phyloP scores from a whole-genome alignment of 2,329 filamentous ascomycete species.

The Phaeosphaeriaceae sp. region DNA sequence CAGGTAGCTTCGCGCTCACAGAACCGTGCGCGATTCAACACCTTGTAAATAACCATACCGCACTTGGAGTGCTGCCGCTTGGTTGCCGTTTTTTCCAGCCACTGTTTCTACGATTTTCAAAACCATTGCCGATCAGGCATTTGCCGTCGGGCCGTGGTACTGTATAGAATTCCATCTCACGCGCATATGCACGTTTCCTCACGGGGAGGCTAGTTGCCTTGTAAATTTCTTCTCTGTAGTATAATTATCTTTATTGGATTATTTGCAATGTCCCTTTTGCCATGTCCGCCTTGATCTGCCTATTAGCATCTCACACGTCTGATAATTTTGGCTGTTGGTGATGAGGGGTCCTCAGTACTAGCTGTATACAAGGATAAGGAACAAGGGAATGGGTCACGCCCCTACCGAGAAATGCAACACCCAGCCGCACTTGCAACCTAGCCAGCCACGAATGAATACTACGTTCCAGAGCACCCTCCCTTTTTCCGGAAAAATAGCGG shows the following conservation, averaged over 20 bases:
- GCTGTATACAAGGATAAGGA: neutral
- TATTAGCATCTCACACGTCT: conserved; percentile 1
- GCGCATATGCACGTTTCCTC: too few species aligned
- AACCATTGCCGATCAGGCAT: conserved; percentile 8
- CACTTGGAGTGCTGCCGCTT: conserved; percentile 8
- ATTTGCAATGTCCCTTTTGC: neutral
- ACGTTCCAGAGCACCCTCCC: conserved; percentile 1
- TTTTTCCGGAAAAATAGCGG: neutral
- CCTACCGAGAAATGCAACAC: conserved; percentile 4
- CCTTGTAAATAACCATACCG: conserved; percentile 23
- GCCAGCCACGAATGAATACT: conserved; percentile 3
- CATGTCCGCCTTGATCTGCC: neutral
- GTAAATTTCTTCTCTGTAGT: neutral
- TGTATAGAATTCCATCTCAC: neutral
- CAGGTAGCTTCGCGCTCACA: conserved; percentile 40
- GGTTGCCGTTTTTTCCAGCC: conserved; percentile 1
- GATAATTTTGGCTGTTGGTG: conserved; percentile 12
- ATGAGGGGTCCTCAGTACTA: neutral
- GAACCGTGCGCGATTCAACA: conserved; percentile 37
- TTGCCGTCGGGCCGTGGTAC: conserved; percentile 6
- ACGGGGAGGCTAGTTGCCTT: neutral
- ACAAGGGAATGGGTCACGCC: neutral
- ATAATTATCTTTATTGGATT: conserved; percentile 7
- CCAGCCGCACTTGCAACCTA: conserved; percentile 10
- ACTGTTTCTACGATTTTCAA: conserved; percentile 4